Evolutionary conservation across 2,329 filamentous ascomycete species (phyloP).

Genomic region (Colletotrichum brevisporum): DNA sequence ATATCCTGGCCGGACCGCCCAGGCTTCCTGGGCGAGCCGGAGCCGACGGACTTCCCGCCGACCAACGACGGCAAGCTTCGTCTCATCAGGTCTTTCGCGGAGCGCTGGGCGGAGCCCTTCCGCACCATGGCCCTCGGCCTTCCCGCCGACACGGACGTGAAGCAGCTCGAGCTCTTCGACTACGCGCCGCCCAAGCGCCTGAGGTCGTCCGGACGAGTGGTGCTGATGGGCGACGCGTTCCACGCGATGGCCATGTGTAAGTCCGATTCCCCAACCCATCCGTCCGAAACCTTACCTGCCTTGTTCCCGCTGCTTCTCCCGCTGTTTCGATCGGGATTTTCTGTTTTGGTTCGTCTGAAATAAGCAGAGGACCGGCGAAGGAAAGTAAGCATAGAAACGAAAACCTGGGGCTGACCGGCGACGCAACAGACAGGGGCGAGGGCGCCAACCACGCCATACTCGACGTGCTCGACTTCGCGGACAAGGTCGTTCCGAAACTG

Average conservation of each 20-base stretch:
- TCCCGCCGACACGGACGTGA: constrained; percentile 57
- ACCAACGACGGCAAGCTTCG: constrained; percentile 54
- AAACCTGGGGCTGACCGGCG: constrained; percentile 10
- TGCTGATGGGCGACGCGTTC: constrained; percentile 68
- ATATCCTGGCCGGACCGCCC: constrained; percentile 63
- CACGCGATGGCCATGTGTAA: constrained; percentile 74
- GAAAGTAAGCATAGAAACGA: not conserved
- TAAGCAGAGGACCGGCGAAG: no score
- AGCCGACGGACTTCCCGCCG: constrained; percentile 56
- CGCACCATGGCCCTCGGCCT: constrained; percentile 56
- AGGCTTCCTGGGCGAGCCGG: constrained; percentile 50
- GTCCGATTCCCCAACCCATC: constrained; percentile 44
- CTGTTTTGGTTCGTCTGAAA: constrained; percentile 5
- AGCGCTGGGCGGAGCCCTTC: constrained; percentile 66
- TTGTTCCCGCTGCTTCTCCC: constrained; percentile 4
- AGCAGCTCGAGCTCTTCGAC: constrained; percentile 63
- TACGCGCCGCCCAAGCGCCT: constrained; percentile 57
- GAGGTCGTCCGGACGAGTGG: constrained; percentile 56
- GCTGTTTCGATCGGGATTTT: not conserved
- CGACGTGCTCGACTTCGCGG: constrained; percentile 62
- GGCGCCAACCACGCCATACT: constrained; percentile 70
- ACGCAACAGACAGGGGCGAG: constrained; percentile 65
- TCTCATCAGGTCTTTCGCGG: constrained; percentile 60
- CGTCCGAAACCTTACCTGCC: not conserved
- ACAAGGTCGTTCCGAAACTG: constrained; percentile 47